These are phyloP conservation scores for Rhamnella rubrinervis DNA, from an alignment of 331 rosid species.

Conservation along the genomic window DNA sequence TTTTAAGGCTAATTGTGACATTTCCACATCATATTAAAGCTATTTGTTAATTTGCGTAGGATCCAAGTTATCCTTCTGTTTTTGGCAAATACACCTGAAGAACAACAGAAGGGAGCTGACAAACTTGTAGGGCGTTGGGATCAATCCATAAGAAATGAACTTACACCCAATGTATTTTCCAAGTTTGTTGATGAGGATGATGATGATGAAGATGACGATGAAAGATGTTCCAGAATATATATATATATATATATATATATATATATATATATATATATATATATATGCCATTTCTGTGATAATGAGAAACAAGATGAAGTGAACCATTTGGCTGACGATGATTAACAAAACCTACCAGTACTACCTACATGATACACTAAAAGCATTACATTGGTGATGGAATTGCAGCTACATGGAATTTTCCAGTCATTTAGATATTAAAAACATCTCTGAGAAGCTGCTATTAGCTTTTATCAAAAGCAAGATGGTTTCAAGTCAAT, in stretches of 20 bases:
- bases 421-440: no score
- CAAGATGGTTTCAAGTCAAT: background rate
- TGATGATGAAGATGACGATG: constrained; percentile 28
- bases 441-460: no score
- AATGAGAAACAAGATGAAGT: constrained; percentile 21
- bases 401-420: no score
- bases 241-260: no score
- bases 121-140: constrained; percentile 43
- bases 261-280: background rate
- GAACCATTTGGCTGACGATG: constrained; percentile 14
- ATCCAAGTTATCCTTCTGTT: constrained; percentile 47
- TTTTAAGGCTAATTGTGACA: no score
- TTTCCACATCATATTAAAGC: no score
- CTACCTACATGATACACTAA: constrained; percentile 17
- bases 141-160: constrained; percentile 27
- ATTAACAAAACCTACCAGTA: constrained; percentile 19
- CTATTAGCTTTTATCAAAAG: background rate
- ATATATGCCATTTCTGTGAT: background rate
- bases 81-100: constrained; percentile 61
- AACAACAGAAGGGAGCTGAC: constrained; percentile 45
- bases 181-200: constrained; percentile 28
- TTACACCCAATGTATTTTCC: constrained; percentile 21
- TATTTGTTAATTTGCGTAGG: no score
- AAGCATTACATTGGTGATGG: background rate
- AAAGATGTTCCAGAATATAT: constrained; percentile 30